A percentile compares a stretch with the other conserved stretches of the same genome.
Evolutionary conservation across 228 moss, liverwort and hornwort species (phyloP).

Genomic region (Sphagnum fallax): DNA sequence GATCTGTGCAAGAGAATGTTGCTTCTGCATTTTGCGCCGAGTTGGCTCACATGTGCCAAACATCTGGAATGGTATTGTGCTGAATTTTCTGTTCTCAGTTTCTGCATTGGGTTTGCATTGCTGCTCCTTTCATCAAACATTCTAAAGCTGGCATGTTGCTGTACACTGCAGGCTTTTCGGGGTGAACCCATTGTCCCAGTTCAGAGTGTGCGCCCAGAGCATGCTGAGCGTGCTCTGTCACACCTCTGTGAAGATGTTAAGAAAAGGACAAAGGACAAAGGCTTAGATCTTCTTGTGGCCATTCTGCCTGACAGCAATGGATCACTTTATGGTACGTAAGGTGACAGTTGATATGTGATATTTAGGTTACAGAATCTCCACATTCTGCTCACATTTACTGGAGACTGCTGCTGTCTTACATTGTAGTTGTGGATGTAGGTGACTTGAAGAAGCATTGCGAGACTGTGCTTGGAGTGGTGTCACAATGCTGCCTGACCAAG

Average conservation of each 20-base stretch:
- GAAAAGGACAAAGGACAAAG: conserved; percentile 51
- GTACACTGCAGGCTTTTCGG: conserved; percentile 50
- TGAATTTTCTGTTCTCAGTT: too few relatives aligned
- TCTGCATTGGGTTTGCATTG: too few relatives aligned
- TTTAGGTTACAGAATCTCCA: too few relatives aligned
- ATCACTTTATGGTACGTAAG: conserved; percentile 61
- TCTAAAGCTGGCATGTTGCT: not conserved
- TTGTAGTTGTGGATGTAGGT: conserved; percentile 22
- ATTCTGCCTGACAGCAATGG: conserved; percentile 97
- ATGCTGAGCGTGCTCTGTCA: conserved; percentile 63
- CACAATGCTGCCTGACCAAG: conserved; percentile 94
- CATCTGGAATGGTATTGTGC: conserved; percentile 82
- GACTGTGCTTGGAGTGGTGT: conserved; percentile 90
- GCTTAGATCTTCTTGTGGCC: conserved; percentile 73
- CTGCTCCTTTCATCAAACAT: too few relatives aligned
- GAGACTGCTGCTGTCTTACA: too few relatives aligned
- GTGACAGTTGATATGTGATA: too few relatives aligned
- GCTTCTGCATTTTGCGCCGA: conserved; percentile 71
- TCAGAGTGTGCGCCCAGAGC: conserved; percentile 63
- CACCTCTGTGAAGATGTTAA: conserved; percentile 63
- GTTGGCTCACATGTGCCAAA: conserved; percentile 84
- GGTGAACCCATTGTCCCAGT: conserved; percentile 72
- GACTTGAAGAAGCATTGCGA: conserved; percentile 94
- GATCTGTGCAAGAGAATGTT: conserved; percentile 53
- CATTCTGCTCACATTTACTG: too few relatives aligned